A percentile compares a stretch with the other conserved stretches of the same genome.
phyloP scores from a whole-genome alignment of 805 yeast species.

The Candida maltosa region DNA sequence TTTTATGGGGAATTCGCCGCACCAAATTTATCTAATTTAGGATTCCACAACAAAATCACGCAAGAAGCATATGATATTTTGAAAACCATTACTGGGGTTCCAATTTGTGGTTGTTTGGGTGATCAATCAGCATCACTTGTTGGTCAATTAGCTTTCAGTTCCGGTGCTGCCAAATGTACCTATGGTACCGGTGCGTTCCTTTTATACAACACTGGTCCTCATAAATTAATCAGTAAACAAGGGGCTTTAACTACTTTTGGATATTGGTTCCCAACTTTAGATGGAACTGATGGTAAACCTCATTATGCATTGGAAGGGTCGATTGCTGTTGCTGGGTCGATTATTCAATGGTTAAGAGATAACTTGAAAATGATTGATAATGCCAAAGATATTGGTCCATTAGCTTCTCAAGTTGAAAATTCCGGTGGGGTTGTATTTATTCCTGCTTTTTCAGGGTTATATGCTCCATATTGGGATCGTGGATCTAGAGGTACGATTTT shows the following conservation, averaged over 20 bases:
- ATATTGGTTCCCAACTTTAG: conserved; percentile 76
- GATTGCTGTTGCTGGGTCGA: conserved; percentile 93
- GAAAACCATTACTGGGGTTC: conserved; percentile 53
- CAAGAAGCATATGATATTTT: conserved; percentile 50
- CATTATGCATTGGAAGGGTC: conserved; percentile 93
- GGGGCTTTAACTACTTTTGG: conserved; percentile 90
- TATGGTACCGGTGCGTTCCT: conserved; percentile 96
- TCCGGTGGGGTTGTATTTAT: conserved; percentile 92
- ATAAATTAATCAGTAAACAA: conserved; percentile 65
- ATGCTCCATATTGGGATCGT: conserved; percentile 95
- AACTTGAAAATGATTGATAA: conserved; percentile 77
- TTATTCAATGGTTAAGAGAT: conserved; percentile 91
- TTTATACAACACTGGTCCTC: conserved; percentile 79
- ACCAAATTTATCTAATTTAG: conserved; percentile 54
- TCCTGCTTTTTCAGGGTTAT: conserved; percentile 91
- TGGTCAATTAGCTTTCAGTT: conserved; percentile 82
- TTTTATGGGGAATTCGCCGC: conserved; percentile 68
- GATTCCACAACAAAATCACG: conserved; percentile 50
- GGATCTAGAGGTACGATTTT: conserved; percentile 89
- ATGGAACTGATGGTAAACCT: conserved; percentile 50
- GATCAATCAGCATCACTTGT: conserved; percentile 93
- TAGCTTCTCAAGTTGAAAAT: conserved; percentile 76
- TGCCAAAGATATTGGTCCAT: conserved; percentile 85
- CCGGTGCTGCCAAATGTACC: conserved; percentile 90
- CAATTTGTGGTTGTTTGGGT: conserved; percentile 87